These are phyloP conservation scores for Malus sylvestris DNA, from an alignment of 306 rosid genomes.

Conservation along the genomic window DNA sequence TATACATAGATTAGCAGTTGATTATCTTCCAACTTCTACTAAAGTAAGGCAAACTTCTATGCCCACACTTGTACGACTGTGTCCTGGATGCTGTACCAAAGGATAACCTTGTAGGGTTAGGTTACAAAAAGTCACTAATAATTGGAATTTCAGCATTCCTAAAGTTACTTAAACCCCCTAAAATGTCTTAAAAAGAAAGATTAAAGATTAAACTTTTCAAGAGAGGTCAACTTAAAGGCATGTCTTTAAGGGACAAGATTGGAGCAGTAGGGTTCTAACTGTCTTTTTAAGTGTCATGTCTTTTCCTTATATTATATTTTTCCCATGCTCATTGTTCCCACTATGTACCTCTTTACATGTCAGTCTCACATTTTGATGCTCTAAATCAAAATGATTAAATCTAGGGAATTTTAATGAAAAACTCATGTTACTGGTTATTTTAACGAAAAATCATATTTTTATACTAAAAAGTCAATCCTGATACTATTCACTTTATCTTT, in stretches of 20 bases:
- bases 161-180: neutral
- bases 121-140: neutral
- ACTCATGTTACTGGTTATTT: no score
- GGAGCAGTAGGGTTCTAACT: slow-evolving; percentile 12
- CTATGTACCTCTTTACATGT: neutral
- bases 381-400: slow-evolving; percentile 6
- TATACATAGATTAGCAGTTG: neutral
- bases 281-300: slow-evolving; percentile 7
- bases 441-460: no score
- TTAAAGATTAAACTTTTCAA: neutral
- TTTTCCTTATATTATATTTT: neutral
- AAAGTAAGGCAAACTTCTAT: neutral
- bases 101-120: slow-evolving; percentile 12
- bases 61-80: neutral
- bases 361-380: slow-evolving; percentile 16
- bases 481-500: no score
- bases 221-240: neutral
- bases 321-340: slow-evolving; percentile 13
- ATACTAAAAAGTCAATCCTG: no score
- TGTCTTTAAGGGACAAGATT: slow-evolving; percentile 15
- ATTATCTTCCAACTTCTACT: neutral
- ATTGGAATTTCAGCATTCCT: slow-evolving; percentile 18
- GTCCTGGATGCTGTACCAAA: slow-evolving; percentile 10
- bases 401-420: no score
- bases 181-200: slow-evolving; percentile 1